Evolutionary conservation across 352 stramenopile genomes (phyloP).

Genomic region (Saprolegnia parasitica): DNA sequence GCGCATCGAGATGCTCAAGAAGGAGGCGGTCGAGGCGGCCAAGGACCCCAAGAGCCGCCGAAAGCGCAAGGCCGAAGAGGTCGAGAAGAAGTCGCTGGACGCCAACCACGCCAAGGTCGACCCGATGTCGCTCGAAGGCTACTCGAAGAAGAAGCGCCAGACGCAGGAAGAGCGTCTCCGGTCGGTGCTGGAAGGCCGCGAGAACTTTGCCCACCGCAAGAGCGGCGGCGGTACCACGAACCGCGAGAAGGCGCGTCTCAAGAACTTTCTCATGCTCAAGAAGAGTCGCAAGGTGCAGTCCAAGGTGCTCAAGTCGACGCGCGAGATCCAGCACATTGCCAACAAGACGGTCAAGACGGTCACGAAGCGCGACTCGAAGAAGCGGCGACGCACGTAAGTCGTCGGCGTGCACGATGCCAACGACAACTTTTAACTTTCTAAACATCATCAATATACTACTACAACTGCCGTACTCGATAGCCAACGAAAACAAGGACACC

Average conservation of each 20-base stretch:
- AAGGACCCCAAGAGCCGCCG: constrained; percentile 78
- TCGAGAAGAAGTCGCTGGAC: constrained; percentile 37
- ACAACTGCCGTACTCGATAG: too few species aligned
- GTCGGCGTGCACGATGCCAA: too few species aligned
- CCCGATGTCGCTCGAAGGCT: constrained; percentile 73
- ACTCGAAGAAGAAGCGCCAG: constrained; percentile 86
- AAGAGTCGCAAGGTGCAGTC: constrained; percentile 88
- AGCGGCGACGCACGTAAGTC: constrained; percentile 34
- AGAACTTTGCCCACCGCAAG: constrained; percentile 90
- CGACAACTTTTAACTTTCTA: too few species aligned
- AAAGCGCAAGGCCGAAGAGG: constrained; percentile 76
- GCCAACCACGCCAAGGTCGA: constrained; percentile 66
- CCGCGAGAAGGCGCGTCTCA: constrained; percentile 95
- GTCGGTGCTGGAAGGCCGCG: constrained; percentile 81
- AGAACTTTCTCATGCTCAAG: constrained; percentile 98
- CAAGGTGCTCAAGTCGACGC: constrained; percentile 83
- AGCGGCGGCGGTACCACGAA: constrained; percentile 95
- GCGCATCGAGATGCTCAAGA: constrained; percentile 87
- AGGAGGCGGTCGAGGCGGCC: constrained; percentile 73
- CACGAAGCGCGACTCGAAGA: constrained; percentile 71
- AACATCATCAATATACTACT: too few species aligned
- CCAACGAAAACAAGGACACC: too few species aligned
- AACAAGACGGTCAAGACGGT: constrained; percentile 82
- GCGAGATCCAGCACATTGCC: constrained; percentile 73
- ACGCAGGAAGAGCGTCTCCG: constrained; percentile 81